Evolutionary conservation across 2,329 filamentous ascomycete genomes (phyloP).

Genomic region (Zasmidium angulare): DNA sequence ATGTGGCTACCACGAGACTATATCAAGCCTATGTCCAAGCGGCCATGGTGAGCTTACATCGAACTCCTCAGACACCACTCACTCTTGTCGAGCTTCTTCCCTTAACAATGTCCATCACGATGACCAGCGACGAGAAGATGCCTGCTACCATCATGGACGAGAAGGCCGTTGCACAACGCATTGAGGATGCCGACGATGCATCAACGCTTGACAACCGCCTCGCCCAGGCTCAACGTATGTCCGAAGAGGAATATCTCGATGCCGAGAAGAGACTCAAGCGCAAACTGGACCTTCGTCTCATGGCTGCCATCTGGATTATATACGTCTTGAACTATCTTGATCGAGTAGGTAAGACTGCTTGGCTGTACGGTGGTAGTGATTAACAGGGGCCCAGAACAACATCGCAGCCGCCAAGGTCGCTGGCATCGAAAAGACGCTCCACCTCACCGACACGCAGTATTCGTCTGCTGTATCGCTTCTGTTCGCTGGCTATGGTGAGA

Average conservation of each 20-base stretch:
- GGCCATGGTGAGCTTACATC: neutral
- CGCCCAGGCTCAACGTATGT: slow-evolving; percentile 1
- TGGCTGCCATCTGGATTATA: slow-evolving; percentile 69
- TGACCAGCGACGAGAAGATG: neutral
- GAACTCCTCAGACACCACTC: neutral
- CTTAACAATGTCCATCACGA: neutral
- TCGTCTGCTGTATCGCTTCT: slow-evolving; percentile 40
- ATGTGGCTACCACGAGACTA: neutral
- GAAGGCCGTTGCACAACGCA: slow-evolving; percentile 1
- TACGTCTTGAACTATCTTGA: slow-evolving; percentile 74
- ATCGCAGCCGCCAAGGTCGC: slow-evolving; percentile 26
- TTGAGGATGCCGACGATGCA: slow-evolving; percentile 1
- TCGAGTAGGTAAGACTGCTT: slow-evolving; percentile 1
- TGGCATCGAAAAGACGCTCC: slow-evolving; percentile 44
- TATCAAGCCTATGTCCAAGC: neutral
- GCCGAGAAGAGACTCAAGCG: slow-evolving; percentile 30
- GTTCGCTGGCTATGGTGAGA: slow-evolving; percentile 32
- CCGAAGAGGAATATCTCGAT: slow-evolving; percentile 4
- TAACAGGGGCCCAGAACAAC: neutral
- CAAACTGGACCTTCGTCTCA: slow-evolving; percentile 67
- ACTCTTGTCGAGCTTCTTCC: neutral
- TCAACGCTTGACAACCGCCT: neutral
- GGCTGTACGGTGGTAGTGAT: neutral
- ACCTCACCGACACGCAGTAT: slow-evolving; percentile 40
- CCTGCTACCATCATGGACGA: neutral